Conservation (phyloP, 1,284 basidiomycete species). For the Sporisorium sorghi region DNA sequence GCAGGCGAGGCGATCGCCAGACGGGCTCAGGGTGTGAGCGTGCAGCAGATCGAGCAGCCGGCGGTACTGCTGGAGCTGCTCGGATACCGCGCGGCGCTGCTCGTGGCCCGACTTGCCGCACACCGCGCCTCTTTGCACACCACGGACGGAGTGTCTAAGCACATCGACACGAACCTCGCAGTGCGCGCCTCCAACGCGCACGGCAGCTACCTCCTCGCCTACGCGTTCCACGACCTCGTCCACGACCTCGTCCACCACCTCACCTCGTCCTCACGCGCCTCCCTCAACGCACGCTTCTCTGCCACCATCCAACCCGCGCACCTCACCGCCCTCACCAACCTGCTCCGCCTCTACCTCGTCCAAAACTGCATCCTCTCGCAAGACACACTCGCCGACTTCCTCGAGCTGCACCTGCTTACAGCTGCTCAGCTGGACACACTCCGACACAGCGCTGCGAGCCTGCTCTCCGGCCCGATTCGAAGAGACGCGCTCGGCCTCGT, state of each 20-base stretch:
- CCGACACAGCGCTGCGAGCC: slow-evolving; percentile 18
- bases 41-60: slow-evolving; percentile 23
- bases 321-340: slow-evolving; percentile 22
- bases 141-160: slow-evolving; percentile 25
- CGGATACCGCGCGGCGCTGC: slow-evolving; percentile 34
- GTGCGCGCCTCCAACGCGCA: slow-evolving; percentile 51
- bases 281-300: slow-evolving; percentile 19
- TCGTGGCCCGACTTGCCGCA: slow-evolving; percentile 39
- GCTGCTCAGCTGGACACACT: slow-evolving; percentile 25
- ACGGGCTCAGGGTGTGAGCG: slow-evolving; percentile 15
- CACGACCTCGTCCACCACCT: slow-evolving; percentile 23
- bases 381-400: slow-evolving; percentile 30
- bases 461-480: slow-evolving; percentile 36
- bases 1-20: slow-evolving; percentile 2
- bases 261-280: slow-evolving; percentile 4
- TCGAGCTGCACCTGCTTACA: slow-evolving; percentile 30
- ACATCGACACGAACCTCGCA: slow-evolving; percentile 52
- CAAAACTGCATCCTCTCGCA: slow-evolving; percentile 50
- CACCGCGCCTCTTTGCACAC: slow-evolving; percentile 27
- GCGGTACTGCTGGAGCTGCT: slow-evolving; percentile 38
- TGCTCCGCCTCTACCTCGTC: slow-evolving; percentile 47
- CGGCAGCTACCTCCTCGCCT: slow-evolving; percentile 44
- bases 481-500: slow-evolving; percentile 50
- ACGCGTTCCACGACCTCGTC: slow-evolving; percentile 41
- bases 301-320: slow-evolving; percentile 12